Percentiles rank a stretch among this genome's conserved stretches.
phyloP scores from a whole-genome alignment of 2,329 filamentous ascomycete genomes.

The Ophiostoma sp. region DNA sequence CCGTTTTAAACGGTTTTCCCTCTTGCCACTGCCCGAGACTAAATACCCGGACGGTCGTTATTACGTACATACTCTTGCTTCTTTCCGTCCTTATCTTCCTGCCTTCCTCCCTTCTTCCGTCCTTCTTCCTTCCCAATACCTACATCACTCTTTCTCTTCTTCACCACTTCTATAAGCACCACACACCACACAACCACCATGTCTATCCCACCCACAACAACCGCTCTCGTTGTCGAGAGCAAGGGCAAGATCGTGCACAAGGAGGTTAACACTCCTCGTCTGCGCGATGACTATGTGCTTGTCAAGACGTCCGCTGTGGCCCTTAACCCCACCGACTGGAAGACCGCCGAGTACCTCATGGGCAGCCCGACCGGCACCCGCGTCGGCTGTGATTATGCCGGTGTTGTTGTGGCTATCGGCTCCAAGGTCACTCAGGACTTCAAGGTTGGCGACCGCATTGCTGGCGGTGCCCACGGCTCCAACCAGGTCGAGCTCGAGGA shows the following conservation, averaged over 20 bases:
- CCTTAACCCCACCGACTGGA: slow-evolving; percentile 34
- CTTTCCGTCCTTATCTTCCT: background rate
- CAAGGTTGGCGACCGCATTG: slow-evolving; percentile 45
- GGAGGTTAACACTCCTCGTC: slow-evolving; percentile 28
- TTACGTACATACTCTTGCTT: background rate
- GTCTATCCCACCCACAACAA: slow-evolving; percentile 27
- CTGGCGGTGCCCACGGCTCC: slow-evolving; percentile 39
- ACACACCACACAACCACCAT: slow-evolving; percentile 14
- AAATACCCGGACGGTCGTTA: background rate
- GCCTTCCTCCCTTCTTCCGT: background rate
- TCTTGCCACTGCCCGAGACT: background rate
- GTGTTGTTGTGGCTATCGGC: slow-evolving; percentile 45
- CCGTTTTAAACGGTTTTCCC: background rate
- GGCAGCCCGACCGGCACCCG: slow-evolving; percentile 22
- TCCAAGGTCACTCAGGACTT: slow-evolving; percentile 39
- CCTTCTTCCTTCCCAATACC: background rate
- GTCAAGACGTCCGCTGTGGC: slow-evolving; percentile 30
- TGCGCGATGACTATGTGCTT: slow-evolving; percentile 32
- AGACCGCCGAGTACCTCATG: slow-evolving; percentile 24
- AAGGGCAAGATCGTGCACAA: slow-evolving; percentile 21
- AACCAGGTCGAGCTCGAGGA: slow-evolving; percentile 37
- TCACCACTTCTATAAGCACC: background rate
- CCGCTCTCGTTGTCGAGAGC: slow-evolving; percentile 29
- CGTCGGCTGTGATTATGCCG: slow-evolving; percentile 43
- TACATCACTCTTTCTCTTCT: background rate